phyloP scores from a whole-genome alignment of 768 basidiomycete genomes.

The Phlegmacium glaucopus region DNA sequence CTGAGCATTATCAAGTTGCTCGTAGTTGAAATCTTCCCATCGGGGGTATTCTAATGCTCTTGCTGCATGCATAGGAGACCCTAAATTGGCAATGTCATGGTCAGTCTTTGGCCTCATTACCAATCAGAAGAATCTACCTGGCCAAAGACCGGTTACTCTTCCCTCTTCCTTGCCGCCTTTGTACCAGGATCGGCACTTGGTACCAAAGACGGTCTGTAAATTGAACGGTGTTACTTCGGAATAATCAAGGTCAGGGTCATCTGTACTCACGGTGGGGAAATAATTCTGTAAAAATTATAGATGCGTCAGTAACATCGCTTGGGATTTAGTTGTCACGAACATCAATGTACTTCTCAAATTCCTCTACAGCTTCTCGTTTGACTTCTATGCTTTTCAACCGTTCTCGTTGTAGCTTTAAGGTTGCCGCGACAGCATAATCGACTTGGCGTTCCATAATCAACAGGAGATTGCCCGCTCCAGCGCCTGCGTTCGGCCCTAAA shows the following conservation, averaged over 20 bases:
- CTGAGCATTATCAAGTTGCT: slow-evolving; percentile 36
- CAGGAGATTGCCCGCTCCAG: slow-evolving; percentile 55
- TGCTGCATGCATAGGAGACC: slow-evolving; percentile 50
- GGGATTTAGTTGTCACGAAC: slow-evolving; percentile 23
- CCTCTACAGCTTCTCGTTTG: slow-evolving; percentile 54
- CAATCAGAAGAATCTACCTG: slow-evolving; percentile 32
- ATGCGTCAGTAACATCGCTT: neutral
- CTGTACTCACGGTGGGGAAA: slow-evolving; percentile 37
- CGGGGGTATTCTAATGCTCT: slow-evolving; percentile 49
- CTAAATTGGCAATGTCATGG: slow-evolving; percentile 19
- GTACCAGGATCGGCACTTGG: slow-evolving; percentile 63
- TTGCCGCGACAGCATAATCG: slow-evolving; percentile 51
- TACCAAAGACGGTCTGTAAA: slow-evolving; percentile 51
- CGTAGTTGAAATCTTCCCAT: slow-evolving; percentile 64
- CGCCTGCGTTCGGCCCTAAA: slow-evolving; percentile 53
- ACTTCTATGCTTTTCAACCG: slow-evolving; percentile 58
- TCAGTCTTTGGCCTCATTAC: too few species aligned
- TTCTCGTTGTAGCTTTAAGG: slow-evolving; percentile 61
- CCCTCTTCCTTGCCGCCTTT: slow-evolving; percentile 59
- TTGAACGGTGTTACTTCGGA: neutral
- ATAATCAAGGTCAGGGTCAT: slow-evolving; percentile 3
- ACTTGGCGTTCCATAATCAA: slow-evolving; percentile 53
- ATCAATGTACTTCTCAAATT: slow-evolving; percentile 60
- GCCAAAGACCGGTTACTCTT: slow-evolving; percentile 56
- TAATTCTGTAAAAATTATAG: slow-evolving; percentile 32